Evolutionary conservation across 192 early-diverging fungal genomes (phyloP).

Genomic region (Thamnidium elegans): DNA sequence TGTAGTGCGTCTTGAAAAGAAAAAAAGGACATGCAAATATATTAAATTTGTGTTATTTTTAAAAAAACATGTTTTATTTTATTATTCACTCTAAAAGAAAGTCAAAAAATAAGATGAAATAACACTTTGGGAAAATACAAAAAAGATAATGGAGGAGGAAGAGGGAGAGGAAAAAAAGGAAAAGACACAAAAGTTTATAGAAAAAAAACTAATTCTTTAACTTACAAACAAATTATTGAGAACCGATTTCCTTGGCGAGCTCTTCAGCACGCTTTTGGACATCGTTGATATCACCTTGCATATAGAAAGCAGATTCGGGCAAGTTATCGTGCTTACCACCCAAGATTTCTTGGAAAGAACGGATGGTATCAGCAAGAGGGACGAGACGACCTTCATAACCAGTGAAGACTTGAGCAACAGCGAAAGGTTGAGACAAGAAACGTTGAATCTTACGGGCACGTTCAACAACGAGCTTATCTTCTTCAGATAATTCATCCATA

Average conservation of each 20-base stretch:
- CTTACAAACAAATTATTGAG: constrained; percentile 11
- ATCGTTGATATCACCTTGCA: constrained; percentile 96
- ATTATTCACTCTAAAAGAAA: too few relatives aligned
- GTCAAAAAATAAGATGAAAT: too few relatives aligned
- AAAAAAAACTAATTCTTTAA: background rate
- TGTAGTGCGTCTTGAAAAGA: too few relatives aligned
- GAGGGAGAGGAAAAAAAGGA: background rate
- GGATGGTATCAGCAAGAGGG: constrained; percentile 86
- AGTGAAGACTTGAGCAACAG: constrained; percentile 95
- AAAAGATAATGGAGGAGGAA: background rate
- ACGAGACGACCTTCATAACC: constrained; percentile 96
- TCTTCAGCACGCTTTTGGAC: constrained; percentile 82
- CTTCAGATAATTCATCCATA: constrained; percentile 99
- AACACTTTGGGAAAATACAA: too few relatives aligned
- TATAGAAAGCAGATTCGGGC: constrained; percentile 97
- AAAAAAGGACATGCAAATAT: too few relatives aligned
- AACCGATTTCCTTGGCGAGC: constrained; percentile 31
- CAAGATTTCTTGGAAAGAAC: constrained; percentile 95
- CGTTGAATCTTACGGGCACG: constrained; percentile 99
- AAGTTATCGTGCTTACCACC: constrained; percentile 94
- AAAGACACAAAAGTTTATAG: background rate
- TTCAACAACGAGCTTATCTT: constrained; percentile 97
- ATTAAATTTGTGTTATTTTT: too few relatives aligned
- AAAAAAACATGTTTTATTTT: too few relatives aligned
- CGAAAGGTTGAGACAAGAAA: constrained; percentile 99